phyloP scores from a whole-genome alignment of 768 basidiomycete genomes.

The Clavulina sp. region DNA sequence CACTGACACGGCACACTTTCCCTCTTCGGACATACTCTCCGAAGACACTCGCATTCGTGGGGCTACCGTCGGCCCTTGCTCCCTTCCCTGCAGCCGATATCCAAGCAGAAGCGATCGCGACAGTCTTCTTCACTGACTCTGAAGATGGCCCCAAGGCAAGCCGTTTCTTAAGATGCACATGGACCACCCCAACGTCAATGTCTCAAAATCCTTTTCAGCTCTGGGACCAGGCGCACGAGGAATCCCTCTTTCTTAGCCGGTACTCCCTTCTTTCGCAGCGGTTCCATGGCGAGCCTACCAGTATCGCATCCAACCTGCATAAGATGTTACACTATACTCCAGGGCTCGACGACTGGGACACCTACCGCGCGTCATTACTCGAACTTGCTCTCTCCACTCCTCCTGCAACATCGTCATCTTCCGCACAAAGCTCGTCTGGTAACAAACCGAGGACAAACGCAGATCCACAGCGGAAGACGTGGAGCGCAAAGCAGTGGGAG shows the following conservation, averaged over 20 bases:
- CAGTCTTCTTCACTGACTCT: neutral
- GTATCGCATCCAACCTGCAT: neutral
- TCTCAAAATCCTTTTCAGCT: too few relatives aligned
- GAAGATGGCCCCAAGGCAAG: neutral
- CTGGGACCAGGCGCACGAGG: neutral
- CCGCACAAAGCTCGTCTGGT: too few relatives aligned
- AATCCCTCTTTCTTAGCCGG: neutral
- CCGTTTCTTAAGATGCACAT: too few relatives aligned
- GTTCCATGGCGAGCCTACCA: neutral
- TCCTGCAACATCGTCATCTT: neutral
- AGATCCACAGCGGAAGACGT: too few relatives aligned
- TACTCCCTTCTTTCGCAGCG: neutral
- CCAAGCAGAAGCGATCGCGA: constrained; percentile 38
- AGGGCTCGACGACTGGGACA: neutral
- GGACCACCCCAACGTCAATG: too few relatives aligned
- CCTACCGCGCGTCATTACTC: neutral
- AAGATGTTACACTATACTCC: neutral
- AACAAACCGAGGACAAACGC: too few relatives aligned
- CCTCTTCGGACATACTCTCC: constrained; percentile 34
- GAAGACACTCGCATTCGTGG: constrained; percentile 44
- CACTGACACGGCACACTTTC: constrained; percentile 53
- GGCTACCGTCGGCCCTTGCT: constrained; percentile 37
- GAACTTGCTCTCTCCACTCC: neutral
- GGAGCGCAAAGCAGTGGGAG: too few relatives aligned
- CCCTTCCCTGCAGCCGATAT: constrained; percentile 68